Percentiles rank a stretch among this genome's conserved stretches.
phyloP scores from a whole-genome alignment of 148 eudicot genomes.

The Simmondsia chinensis region DNA sequence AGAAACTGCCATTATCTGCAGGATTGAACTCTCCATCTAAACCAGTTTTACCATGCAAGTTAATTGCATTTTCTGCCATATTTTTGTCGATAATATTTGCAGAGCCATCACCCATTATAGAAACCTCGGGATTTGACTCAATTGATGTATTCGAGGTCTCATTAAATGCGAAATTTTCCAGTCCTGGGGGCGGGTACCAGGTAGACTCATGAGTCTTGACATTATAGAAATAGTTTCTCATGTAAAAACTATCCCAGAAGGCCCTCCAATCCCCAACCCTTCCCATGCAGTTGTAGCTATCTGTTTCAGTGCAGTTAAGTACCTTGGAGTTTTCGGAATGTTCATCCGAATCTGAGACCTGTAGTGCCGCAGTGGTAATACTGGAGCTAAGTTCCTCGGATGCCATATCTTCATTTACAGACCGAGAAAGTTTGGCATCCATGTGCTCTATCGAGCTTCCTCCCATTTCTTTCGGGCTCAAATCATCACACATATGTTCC shows the following conservation, averaged over 20 bases:
- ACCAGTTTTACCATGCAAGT: slow-evolving; percentile 10
- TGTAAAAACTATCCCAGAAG: slow-evolving; percentile 60
- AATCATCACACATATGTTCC: slow-evolving; percentile 8
- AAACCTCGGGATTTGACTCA: slow-evolving; percentile 20
- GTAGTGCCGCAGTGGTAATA: slow-evolving; percentile 9
- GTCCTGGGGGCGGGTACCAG: slow-evolving; percentile 81
- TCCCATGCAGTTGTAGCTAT: slow-evolving; percentile 7
- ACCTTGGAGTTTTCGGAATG: slow-evolving; percentile 19
- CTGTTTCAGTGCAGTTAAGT: slow-evolving; percentile 13
- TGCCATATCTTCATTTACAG: slow-evolving; percentile 7
- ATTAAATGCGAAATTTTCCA: slow-evolving; percentile 43
- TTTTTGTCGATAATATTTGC: slow-evolving; percentile 10
- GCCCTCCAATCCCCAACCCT: slow-evolving; percentile 51
- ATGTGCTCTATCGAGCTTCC: slow-evolving; percentile 11
- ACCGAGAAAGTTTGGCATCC: slow-evolving; percentile 6
- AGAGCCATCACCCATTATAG: slow-evolving; percentile 12
- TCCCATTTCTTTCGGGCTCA: slow-evolving; percentile 13
- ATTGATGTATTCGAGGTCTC: slow-evolving; percentile 10
- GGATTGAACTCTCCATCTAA: slow-evolving; percentile 4
- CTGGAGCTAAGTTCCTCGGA: slow-evolving; percentile 8
- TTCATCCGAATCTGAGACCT: slow-evolving; percentile 11
- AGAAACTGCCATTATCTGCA: too few relatives aligned
- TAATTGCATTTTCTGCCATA: slow-evolving; percentile 10
- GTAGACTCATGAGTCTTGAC: slow-evolving; percentile 49
- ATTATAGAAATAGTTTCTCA: slow-evolving; percentile 60